Percentiles rank a stretch among this genome's conserved stretches.
These are phyloP conservation scores for Euphorbia schlechtendalii DNA, from an alignment of 441 rosid genomes.

Conservation along the genomic window DNA sequence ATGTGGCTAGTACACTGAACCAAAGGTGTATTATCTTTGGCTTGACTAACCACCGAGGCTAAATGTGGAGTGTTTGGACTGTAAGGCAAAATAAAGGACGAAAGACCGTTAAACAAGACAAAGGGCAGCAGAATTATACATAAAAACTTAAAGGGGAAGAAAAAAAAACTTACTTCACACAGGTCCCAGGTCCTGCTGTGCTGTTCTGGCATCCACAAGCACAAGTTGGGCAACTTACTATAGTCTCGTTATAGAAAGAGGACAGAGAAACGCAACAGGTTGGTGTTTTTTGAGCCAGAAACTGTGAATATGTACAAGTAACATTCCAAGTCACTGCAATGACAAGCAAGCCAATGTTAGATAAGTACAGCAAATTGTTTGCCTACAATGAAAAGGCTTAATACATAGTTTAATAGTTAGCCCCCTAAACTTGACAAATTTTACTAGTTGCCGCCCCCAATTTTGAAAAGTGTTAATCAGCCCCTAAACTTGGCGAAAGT, in stretches of 20 bases:
- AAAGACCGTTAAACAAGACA: neutral
- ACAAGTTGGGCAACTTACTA: conserved; percentile 74
- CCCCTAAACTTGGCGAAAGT: no score
- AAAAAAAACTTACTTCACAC: conserved; percentile 57
- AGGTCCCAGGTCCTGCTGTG: conserved; percentile 37
- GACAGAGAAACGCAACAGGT: conserved; percentile 89
- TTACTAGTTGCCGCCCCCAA: no score
- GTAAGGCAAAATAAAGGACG: conserved; percentile 17
- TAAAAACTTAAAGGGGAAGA: conserved; percentile 33
- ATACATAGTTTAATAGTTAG: neutral
- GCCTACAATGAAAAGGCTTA: neutral
- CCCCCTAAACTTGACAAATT: no score
- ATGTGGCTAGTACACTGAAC: conserved; percentile 78
- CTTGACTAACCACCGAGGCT: conserved; percentile 45
- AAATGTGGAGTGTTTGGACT: conserved; percentile 52
- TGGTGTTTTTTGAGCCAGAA: conserved; percentile 69
- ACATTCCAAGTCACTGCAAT: no score
- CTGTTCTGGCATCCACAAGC: conserved; percentile 77
- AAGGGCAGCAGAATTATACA: neutral
- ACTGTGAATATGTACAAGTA: conserved; percentile 83
- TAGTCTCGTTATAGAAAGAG: conserved; percentile 67
- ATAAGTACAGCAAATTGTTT: conserved; percentile 9
- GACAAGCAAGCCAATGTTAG: conserved; percentile 17
- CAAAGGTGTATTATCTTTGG: conserved; percentile 49
- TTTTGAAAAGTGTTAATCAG: no score